phyloP scores from a whole-genome alignment of 2,329 filamentous ascomycete genomes.

The Mycosphaerella sp. region DNA sequence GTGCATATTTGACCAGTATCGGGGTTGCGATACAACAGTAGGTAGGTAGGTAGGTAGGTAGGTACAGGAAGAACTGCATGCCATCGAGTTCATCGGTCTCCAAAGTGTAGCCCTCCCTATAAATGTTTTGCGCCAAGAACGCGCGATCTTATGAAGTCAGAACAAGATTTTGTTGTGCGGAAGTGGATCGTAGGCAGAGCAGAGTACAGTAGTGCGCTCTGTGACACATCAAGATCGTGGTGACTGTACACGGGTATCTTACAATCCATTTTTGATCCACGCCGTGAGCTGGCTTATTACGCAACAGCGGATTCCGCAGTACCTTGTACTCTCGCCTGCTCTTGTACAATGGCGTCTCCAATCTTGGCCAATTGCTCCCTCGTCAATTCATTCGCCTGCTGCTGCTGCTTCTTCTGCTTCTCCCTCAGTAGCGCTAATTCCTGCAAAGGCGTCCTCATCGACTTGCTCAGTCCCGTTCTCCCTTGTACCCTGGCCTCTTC shows the following conservation, averaged over 20 bases:
- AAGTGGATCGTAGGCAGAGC: too few relatives aligned
- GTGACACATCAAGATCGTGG: not conserved
- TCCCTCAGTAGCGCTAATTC: constrained; percentile 38
- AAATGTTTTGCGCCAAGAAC: too few relatives aligned
- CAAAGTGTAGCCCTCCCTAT: too few relatives aligned
- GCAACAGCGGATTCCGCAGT: not conserved
- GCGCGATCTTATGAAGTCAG: too few relatives aligned
- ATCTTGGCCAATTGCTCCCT: constrained; percentile 39
- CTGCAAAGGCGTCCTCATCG: constrained; percentile 45
- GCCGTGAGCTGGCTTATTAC: not conserved
- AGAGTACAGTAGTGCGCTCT: not conserved
- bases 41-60: not conserved
- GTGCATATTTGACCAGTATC: constrained; percentile 47
- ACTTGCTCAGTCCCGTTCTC: constrained; percentile 36
- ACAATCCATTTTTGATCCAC: constrained; percentile 8
- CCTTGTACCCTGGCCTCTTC: constrained; percentile 49
- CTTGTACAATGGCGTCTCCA: constrained; percentile 37
- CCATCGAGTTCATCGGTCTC: too few relatives aligned
- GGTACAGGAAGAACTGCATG: too few relatives aligned
- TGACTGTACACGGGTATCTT: constrained; percentile 12
- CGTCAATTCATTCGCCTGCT: constrained; percentile 35
- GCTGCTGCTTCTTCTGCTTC: constrained; percentile 36
- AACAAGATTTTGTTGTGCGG: too few relatives aligned
- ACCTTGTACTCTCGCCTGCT: constrained; percentile 14
- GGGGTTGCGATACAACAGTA: constrained; percentile 46